phyloP scores from a whole-genome alignment of 2,329 filamentous ascomycete genomes.

The Aphanoascus verrucosus region DNA sequence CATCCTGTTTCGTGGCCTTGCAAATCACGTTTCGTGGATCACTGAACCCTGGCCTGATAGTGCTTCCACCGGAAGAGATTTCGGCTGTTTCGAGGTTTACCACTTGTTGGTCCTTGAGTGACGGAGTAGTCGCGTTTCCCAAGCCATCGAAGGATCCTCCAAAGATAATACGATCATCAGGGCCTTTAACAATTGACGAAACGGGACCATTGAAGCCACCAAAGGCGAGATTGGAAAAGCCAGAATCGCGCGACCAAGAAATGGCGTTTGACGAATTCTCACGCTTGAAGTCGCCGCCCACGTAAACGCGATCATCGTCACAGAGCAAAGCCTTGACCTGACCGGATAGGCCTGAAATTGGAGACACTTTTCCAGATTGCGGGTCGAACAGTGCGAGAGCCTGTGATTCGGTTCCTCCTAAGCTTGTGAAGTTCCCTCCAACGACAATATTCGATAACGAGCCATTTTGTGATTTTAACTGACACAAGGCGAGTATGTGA shows the following conservation, averaged over 20 bases:
- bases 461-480: slow-evolving; percentile 57
- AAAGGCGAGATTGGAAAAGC: slow-evolving; percentile 76
- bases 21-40: slow-evolving; percentile 77
- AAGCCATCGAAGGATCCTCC: slow-evolving; percentile 82
- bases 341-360: slow-evolving; percentile 71
- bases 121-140: slow-evolving; percentile 58
- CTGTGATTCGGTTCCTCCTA: slow-evolving; percentile 63
- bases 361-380: slow-evolving; percentile 55
- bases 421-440: slow-evolving; percentile 89
- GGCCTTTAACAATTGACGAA: slow-evolving; percentile 66
- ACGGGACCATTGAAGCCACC: slow-evolving; percentile 91
- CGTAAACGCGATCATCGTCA: slow-evolving; percentile 76
- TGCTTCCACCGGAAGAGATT: slow-evolving; percentile 53
- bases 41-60: slow-evolving; percentile 52
- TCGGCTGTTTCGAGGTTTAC: slow-evolving; percentile 75
- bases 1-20: slow-evolving; percentile 54
- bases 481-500: slow-evolving; percentile 79
- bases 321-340: slow-evolving; percentile 74
- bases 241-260: slow-evolving; percentile 57
- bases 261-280: slow-evolving; percentile 82
- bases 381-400: slow-evolving; percentile 75
- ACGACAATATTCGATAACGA: slow-evolving; percentile 64
- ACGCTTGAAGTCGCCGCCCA: slow-evolving; percentile 75
- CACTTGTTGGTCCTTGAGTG: slow-evolving; percentile 56
- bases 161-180: slow-evolving; percentile 79